A percentile compares a stretch with the other conserved stretches of the same genome.
phyloP scores from a whole-genome alignment of 495 filamentous ascomycete species.

The Lasiosphaeria hispida region DNA sequence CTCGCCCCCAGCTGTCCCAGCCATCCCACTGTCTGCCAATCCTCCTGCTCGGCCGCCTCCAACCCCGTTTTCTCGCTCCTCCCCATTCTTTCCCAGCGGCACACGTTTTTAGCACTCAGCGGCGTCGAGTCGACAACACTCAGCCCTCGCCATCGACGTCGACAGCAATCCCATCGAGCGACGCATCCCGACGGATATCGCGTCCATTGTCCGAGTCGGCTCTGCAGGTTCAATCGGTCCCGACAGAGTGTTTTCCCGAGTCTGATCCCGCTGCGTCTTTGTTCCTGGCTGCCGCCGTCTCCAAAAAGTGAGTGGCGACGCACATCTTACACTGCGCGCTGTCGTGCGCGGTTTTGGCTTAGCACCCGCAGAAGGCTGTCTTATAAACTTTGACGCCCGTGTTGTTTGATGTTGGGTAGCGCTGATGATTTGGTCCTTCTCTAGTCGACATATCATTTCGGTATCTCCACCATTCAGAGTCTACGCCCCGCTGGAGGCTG shows the following conservation, averaged over 20 bases:
- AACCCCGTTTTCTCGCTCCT: slow-evolving; percentile 1
- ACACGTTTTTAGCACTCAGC: neutral
- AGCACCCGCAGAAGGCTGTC: neutral
- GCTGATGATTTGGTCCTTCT: too few species aligned
- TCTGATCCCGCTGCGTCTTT: neutral
- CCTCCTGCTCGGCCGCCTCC: neutral
- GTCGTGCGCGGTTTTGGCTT: neutral
- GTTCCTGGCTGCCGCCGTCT: neutral
- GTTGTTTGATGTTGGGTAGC: neutral
- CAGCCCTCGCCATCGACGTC: neutral
- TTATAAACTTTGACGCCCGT: neutral
- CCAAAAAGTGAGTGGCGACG: slow-evolving; percentile 5
- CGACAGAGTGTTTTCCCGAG: too few species aligned
- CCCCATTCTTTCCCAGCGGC: neutral
- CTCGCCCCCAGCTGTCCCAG: slow-evolving; percentile 10
- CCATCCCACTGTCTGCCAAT: neutral
- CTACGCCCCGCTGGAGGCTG: neutral
- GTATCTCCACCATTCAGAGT: neutral
- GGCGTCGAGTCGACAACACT: too few species aligned
- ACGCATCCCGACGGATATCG: too few species aligned
- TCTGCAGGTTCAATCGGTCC: too few species aligned
- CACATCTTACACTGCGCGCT: neutral
- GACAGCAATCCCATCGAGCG: neutral
- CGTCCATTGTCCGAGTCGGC: too few species aligned
- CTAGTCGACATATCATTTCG: too few species aligned